Conservation (phyloP, 78 protist species). For the Dictyostelium firmibasis region DNA sequence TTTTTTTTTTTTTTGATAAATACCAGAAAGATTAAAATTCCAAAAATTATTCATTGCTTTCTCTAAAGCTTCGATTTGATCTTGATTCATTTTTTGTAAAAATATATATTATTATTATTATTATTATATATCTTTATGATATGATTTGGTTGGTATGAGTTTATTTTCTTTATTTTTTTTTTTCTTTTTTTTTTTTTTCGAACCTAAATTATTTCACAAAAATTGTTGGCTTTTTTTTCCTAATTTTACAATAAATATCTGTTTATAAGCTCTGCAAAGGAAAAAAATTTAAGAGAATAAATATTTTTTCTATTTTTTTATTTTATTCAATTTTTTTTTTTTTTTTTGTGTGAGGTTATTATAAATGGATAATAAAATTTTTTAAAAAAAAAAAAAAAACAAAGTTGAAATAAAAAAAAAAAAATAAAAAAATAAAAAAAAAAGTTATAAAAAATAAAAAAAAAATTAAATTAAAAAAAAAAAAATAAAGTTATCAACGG, state of each 20-base stretch:
- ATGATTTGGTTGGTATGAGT: neutral
- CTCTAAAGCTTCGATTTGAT: slow-evolving; percentile 37
- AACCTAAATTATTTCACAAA: too few species aligned
- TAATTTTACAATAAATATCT: neutral
- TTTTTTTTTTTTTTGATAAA: neutral
- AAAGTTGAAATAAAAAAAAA: too few species aligned
- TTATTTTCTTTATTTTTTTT: neutral
- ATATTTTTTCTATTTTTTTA: neutral
- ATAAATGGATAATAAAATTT: too few species aligned
- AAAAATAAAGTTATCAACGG: neutral
- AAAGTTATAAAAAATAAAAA: neutral
- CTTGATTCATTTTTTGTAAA: slow-evolving; percentile 36
- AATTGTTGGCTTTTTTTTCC: neutral
- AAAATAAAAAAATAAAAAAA: neutral
- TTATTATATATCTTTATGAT: too few species aligned
- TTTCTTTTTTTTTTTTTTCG: neutral
- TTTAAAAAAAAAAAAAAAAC: too few species aligned
- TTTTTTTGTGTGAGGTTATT: neutral
- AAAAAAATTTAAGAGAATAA: neutral
- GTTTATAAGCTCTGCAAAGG: neutral
- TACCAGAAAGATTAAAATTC: slow-evolving; percentile 54
- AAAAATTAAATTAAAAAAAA: neutral
- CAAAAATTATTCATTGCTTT: slow-evolving; percentile 56
- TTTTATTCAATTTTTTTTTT: neutral
- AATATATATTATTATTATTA: too few species aligned